phyloP scores from a whole-genome alignment of 2,329 filamentous ascomycete species.

The Aspergillus pseudoterreus region DNA sequence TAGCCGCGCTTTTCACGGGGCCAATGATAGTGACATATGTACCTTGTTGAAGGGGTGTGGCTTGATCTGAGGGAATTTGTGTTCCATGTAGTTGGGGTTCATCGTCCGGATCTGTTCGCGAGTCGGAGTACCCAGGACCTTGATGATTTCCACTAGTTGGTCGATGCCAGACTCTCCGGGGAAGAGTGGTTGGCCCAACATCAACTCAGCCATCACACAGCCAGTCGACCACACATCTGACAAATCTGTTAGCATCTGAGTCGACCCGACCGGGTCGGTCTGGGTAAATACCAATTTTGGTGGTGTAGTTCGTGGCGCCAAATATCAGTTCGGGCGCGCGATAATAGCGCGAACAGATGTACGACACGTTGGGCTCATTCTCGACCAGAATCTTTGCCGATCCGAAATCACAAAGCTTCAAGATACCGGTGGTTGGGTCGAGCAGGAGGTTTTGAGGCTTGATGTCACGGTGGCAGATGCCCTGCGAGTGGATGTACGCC shows the following conservation, averaged over 20 bases:
- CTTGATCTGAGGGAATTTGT: slow-evolving; percentile 99
- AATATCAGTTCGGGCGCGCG: slow-evolving; percentile 97
- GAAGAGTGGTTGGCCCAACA: slow-evolving; percentile 97
- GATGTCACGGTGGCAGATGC: slow-evolving; percentile 98
- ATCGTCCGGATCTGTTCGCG: slow-evolving; percentile 98
- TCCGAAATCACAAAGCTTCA: slow-evolving; percentile 98
- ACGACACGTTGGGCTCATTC: slow-evolving; percentile 98
- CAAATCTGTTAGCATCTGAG: slow-evolving; percentile 9
- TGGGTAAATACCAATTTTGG: slow-evolving; percentile 83
- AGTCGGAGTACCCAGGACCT: slow-evolving; percentile 93
- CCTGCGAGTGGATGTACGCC: slow-evolving; percentile 98
- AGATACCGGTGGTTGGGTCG: slow-evolving; percentile 82
- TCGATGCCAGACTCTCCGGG: slow-evolving; percentile 98
- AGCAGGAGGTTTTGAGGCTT: slow-evolving; percentile 97
- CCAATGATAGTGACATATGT: slow-evolving; percentile 5
- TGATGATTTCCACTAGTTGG: slow-evolving; percentile 98
- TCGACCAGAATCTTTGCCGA: slow-evolving; percentile 98
- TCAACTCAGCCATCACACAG: slow-evolving; percentile 98
- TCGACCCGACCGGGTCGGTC: neutral
- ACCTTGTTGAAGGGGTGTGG: slow-evolving; percentile 97
- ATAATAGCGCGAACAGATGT: slow-evolving; percentile 99
- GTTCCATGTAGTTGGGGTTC: slow-evolving; percentile 99
- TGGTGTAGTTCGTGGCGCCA: slow-evolving; percentile 98
- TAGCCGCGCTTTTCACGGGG: slow-evolving; percentile 11
- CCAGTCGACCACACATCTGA: slow-evolving; percentile 98